A percentile compares a stretch with the other conserved stretches of the same genome.
phyloP scores from a whole-genome alignment of 2,329 filamentous ascomycete species.

The Alternaria postmessia region DNA sequence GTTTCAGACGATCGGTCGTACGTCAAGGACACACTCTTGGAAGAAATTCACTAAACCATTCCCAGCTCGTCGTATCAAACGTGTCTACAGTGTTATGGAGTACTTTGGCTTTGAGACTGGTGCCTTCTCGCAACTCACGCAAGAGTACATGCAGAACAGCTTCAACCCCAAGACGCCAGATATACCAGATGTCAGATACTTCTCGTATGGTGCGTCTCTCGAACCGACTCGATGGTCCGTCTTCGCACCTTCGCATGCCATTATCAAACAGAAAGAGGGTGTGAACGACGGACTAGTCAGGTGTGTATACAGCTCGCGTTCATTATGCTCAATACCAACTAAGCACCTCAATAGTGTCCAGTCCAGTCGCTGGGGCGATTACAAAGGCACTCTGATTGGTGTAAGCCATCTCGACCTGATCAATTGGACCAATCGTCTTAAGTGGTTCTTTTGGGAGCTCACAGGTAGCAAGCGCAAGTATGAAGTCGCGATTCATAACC shows the following conservation, averaged over 20 bases:
- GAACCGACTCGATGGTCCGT: slow-evolving; percentile 64
- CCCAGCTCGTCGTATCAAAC: slow-evolving; percentile 58
- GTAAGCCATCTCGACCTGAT: slow-evolving; percentile 72
- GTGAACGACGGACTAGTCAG: slow-evolving; percentile 71
- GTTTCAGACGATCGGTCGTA: slow-evolving; percentile 65
- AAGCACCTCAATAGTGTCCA: slow-evolving; percentile 53
- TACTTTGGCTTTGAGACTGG: slow-evolving; percentile 65
- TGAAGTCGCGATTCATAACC: background rate
- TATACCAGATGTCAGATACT: slow-evolving; percentile 64
- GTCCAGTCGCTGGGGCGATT: slow-evolving; percentile 68
- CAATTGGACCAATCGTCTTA: slow-evolving; percentile 70
- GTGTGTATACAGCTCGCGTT: slow-evolving; percentile 19
- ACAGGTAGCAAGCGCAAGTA: slow-evolving; percentile 64
- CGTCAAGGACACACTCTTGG: slow-evolving; percentile 37
- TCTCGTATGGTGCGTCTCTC: slow-evolving; percentile 68
- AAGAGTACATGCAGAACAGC: slow-evolving; percentile 63
- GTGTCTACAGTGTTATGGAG: slow-evolving; percentile 64
- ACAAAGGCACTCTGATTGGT: slow-evolving; percentile 69
- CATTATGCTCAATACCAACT: background rate
- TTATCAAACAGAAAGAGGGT: slow-evolving; percentile 64
- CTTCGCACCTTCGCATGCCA: slow-evolving; percentile 64
- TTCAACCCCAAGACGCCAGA: slow-evolving; percentile 69
- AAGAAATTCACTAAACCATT: slow-evolving; percentile 21
- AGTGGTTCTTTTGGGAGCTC: slow-evolving; percentile 65
- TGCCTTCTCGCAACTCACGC: slow-evolving; percentile 69